A percentile compares a stretch with the other conserved stretches of the same genome.
phyloP scores from a whole-genome alignment of 257 asterid species.

The Agastache rugosa region DNA sequence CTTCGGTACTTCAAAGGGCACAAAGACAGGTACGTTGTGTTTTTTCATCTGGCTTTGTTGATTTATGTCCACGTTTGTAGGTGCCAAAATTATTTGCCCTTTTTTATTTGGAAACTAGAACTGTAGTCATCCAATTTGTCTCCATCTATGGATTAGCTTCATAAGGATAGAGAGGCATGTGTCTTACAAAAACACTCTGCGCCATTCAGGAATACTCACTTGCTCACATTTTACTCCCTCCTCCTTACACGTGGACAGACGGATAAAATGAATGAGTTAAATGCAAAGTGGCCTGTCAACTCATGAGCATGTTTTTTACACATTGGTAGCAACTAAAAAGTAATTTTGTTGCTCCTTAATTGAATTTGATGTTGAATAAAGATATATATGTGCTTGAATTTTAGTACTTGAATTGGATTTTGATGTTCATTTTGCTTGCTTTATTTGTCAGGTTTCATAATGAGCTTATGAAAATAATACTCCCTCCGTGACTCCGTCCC shows the following conservation, averaged over 20 bases:
- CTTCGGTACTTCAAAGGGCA: slow-evolving; percentile 98
- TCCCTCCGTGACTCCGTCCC: too few species aligned
- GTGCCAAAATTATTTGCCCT: not conserved
- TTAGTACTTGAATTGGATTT: slow-evolving; percentile 18
- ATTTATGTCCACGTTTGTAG: not conserved
- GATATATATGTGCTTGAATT: not conserved
- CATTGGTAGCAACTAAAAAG: not conserved
- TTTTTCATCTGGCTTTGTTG: slow-evolving; percentile 5
- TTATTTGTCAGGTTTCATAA: not conserved
- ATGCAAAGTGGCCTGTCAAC: not conserved
- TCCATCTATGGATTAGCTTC: slow-evolving; percentile 14
- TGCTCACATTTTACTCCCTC: slow-evolving; percentile 8
- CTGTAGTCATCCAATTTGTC: not conserved
- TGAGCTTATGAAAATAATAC: not conserved
- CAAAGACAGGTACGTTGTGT: slow-evolving; percentile 66
- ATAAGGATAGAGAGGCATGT: slow-evolving; percentile 4
- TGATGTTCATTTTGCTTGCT: not conserved
- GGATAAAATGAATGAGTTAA: not conserved
- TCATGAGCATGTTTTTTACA: not conserved
- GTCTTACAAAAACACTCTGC: too few species aligned
- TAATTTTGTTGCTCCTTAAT: not conserved
- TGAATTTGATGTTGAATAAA: slow-evolving; percentile 9
- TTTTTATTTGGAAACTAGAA: slow-evolving; percentile 4
- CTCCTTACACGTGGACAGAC: not conserved
- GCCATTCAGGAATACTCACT: too few species aligned